These are phyloP conservation scores for Saitozyma podzolica DNA, from an alignment of 768 basidiomycete genomes.

Conservation along the genomic window DNA sequence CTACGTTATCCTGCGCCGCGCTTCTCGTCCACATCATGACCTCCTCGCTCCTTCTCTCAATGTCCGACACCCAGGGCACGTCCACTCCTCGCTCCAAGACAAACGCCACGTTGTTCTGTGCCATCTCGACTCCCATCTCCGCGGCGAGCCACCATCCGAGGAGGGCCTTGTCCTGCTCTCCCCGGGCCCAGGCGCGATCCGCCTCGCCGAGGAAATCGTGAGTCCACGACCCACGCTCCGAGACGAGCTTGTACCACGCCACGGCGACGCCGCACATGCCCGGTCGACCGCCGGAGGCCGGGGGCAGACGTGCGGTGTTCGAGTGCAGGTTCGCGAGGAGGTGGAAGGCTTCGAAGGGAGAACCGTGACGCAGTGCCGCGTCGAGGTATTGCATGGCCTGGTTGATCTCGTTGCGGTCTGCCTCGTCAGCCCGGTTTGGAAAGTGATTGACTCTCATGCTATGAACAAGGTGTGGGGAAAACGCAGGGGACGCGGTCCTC, in stretches of 20 bases:
- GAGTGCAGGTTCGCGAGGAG: conserved; percentile 84
- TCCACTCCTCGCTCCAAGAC: conserved; percentile 81
- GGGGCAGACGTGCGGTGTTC: conserved; percentile 56
- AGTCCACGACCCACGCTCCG: conserved; percentile 84
- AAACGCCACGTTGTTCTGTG: conserved; percentile 93
- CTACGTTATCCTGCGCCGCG: conserved; percentile 89
- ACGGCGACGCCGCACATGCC: conserved; percentile 87
- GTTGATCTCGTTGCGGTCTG: conserved; percentile 69
- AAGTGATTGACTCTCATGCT: too few relatives aligned
- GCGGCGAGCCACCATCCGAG: conserved; percentile 93
- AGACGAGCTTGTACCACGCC: conserved; percentile 87
- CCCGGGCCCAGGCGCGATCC: conserved; percentile 60
- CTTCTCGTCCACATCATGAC: conserved; percentile 93
- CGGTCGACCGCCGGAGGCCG: conserved; percentile 21
- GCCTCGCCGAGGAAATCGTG: conserved; percentile 80
- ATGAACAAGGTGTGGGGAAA: conserved; percentile 57
- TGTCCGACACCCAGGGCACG: background rate
- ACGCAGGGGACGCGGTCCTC: conserved; percentile 10
- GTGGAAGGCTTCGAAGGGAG: conserved; percentile 92
- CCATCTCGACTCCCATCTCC: conserved; percentile 85
- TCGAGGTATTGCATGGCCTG: conserved; percentile 76
- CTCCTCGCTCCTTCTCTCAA: conserved; percentile 57
- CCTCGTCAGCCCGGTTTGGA: conserved; percentile 4
- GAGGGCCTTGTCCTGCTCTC: conserved; percentile 79
- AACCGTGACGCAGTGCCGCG: conserved; percentile 76